Evolutionary conservation across 2,329 filamentous ascomycete species (phyloP).

Genomic region (Cladosporium velox): DNA sequence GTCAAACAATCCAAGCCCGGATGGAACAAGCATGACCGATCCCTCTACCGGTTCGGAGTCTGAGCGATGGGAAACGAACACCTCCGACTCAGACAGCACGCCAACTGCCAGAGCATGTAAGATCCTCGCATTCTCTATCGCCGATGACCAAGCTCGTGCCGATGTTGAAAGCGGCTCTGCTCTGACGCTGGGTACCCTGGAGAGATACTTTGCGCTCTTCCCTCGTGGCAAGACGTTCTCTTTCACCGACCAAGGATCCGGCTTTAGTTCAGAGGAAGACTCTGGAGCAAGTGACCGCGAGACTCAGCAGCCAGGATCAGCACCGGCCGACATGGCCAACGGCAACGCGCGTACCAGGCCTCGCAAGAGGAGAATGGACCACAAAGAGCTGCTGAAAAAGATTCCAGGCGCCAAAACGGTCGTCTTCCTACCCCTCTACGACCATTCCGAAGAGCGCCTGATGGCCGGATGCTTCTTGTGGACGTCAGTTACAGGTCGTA

Average conservation of each 20-base stretch:
- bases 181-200: slow-evolving; percentile 21
- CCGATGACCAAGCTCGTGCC: slow-evolving; percentile 27
- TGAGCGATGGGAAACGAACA: slow-evolving; percentile 17
- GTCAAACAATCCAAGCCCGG: not conserved
- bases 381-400: slow-evolving; percentile 43
- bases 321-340: slow-evolving; percentile 27
- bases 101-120: slow-evolving; percentile 28
- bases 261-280: slow-evolving; percentile 33
- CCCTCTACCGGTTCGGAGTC: slow-evolving; percentile 4
- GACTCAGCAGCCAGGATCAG: slow-evolving; percentile 43
- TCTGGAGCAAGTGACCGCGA: slow-evolving; percentile 26
- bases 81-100: slow-evolving; percentile 29
- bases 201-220: slow-evolving; percentile 33
- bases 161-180: slow-evolving; percentile 30
- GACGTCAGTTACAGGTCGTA: slow-evolving; percentile 46
- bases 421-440: slow-evolving; percentile 55
- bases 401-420: slow-evolving; percentile 43
- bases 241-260: slow-evolving; percentile 31
- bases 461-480: slow-evolving; percentile 50
- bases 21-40: not conserved
- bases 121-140: slow-evolving; percentile 30
- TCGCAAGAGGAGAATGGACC: slow-evolving; percentile 41
- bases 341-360: slow-evolving; percentile 23
- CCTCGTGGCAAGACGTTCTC: slow-evolving; percentile 33
- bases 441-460: slow-evolving; percentile 46